Base-by-base conservation (phyloP, 495 filamentous ascomycete genomes). In the Xylaria flabelliformis region DNA sequence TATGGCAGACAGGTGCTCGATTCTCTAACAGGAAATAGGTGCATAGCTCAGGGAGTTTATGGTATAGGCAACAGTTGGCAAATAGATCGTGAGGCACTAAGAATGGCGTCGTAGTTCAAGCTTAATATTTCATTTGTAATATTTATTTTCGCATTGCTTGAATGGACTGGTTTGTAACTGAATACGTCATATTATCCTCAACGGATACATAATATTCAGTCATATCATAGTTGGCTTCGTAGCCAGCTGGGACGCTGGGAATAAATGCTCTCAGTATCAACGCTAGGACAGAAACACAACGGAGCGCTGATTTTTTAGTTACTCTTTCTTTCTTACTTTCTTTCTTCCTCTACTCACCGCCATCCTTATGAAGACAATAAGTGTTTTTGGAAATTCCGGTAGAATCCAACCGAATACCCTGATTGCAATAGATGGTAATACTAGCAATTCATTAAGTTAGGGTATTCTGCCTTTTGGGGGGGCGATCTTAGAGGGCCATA, bases 1-100 rank as follows among this genome's bases (percentile, higher is more conserved):
- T 42, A 65, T 21, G 1, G 34, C 2, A 34, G 26, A 69, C 39
- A 9, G 7, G 21, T 34, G 3, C 42, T 15, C 41, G n/a, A 24
- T 41, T 59, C 8, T 69, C 48, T 24, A 13, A 34, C n/a, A 48
- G 6, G 19, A 51, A 36, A 21, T 21, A 21, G 66, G 53, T 58
- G 66, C 66, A 69, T 69, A 41, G 15, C 42, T 59, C 59, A 39
- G 51, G 65, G 46, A 64, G 56, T 64, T 64, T 4, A 55, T 4
- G 21, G 39, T 44, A 36, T 66, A 66, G 44, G 24, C 29, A 39
- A 17, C 36, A 32, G 29, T 51, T 67, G 17, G 7, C 29, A 41
- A 8, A 67, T 36, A 24, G 3, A 24, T 53, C 9, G 36, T 19
- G 64, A 53, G 64, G 19, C 6, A 42, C 6, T 26, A 17, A 61